phyloP scores from a whole-genome alignment of 345 rosid species.

The Sonneratia caseolaris region DNA sequence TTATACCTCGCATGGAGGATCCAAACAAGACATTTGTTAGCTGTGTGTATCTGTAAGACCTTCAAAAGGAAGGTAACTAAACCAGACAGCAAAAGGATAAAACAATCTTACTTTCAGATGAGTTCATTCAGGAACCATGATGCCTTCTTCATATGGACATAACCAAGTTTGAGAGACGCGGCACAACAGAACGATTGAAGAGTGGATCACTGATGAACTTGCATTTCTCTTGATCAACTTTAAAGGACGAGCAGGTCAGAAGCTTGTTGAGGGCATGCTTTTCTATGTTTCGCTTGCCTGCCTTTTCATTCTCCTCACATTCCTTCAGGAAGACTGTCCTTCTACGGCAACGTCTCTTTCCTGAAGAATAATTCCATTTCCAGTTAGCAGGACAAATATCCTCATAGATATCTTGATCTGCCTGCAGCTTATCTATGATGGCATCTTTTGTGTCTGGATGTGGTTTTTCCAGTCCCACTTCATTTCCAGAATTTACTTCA shows the following conservation, averaged over 20 bases:
- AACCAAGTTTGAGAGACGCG: conserved; percentile 44
- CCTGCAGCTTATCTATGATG: conserved; percentile 6
- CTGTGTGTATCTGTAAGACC: neutral
- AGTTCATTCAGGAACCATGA: neutral
- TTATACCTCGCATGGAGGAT: neutral
- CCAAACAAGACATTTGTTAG: neutral
- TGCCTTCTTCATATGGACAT: conserved; percentile 47
- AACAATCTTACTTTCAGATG: neutral
- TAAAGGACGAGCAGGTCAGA: conserved; percentile 21
- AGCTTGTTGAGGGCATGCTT: conserved; percentile 15
- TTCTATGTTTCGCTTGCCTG: conserved; percentile 8
- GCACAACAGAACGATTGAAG: conserved; percentile 38
- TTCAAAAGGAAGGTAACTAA: neutral
- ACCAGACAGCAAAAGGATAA: neutral
- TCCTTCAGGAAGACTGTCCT: conserved; percentile 22
- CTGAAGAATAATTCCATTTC: conserved; percentile 43
- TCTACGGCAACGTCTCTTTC: conserved; percentile 43
- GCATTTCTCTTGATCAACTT: conserved; percentile 58
- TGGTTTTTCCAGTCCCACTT: conserved; percentile 10
- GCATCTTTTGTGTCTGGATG: conserved; percentile 7
- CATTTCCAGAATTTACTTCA: conserved; percentile 14
- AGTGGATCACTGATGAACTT: conserved; percentile 40
- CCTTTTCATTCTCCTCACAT: conserved; percentile 6
- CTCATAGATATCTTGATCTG: conserved; percentile 44
- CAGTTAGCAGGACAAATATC: conserved; percentile 41